phyloP scores from a whole-genome alignment of 352 stramenopile genomes.

The Elongisporangium senticosum region DNA sequence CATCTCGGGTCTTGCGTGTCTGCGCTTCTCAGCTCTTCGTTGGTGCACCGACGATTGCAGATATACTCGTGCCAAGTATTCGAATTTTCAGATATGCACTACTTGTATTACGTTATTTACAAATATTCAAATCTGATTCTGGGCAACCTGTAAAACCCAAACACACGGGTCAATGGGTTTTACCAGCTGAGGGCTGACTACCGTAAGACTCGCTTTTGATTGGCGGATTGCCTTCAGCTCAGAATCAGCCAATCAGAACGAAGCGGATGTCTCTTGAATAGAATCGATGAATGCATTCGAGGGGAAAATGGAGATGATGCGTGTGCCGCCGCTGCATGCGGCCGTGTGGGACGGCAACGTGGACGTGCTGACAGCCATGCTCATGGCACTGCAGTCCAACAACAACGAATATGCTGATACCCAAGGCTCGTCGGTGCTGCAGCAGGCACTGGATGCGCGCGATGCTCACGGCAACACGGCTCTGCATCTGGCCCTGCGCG shows the following conservation, averaged over 20 bases:
- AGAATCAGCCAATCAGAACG: neutral
- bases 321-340: constrained; percentile 41
- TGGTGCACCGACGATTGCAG: neutral
- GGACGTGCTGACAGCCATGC: constrained; percentile 20
- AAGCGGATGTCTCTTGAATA: neutral
- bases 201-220: neutral
- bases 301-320: neutral
- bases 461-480: constrained; percentile 64
- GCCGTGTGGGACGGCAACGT: constrained; percentile 67
- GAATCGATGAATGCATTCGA: neutral
- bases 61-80: neutral
- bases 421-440: constrained; percentile 11
- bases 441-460: constrained; percentile 42
- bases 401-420: constrained; percentile 3
- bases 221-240: neutral
- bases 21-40: neutral
- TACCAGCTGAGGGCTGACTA: no score
- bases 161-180: no score
- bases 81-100: neutral
- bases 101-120: neutral
- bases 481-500: constrained; percentile 63
- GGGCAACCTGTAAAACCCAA: no score
- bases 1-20: neutral
- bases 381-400: constrained; percentile 17
- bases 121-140: neutral